These are phyloP conservation scores for Plantago rigida DNA, from an alignment of 305 asterid genomes.

Conservation along the genomic window DNA sequence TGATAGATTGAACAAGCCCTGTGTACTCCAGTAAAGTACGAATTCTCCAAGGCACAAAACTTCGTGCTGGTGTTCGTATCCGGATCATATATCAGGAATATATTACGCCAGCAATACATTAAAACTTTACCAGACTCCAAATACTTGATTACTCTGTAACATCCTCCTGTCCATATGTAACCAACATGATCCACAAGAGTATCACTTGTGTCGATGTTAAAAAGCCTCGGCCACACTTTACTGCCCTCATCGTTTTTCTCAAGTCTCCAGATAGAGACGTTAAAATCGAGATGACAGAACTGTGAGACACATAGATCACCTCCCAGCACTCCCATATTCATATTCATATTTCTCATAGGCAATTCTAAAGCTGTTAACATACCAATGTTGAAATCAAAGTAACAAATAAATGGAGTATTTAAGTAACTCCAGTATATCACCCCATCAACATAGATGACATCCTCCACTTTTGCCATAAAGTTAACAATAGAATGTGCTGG, in stretches of 20 bases:
- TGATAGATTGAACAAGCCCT: not conserved
- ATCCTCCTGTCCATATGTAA: not conserved
- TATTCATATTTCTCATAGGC: slow-evolving; percentile 12
- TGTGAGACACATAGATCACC: slow-evolving; percentile 13
- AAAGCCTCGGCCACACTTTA: not conserved
- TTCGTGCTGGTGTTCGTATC: not conserved
- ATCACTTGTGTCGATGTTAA: not conserved
- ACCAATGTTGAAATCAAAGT: slow-evolving; percentile 12
- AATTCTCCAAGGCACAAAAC: not conserved
- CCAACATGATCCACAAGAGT: not conserved
- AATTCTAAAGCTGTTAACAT: slow-evolving; percentile 4
- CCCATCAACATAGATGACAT: slow-evolving; percentile 20
- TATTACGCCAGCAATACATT: not conserved
- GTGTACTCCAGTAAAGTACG: not conserved
- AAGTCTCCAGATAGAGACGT: not conserved
- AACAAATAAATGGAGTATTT: not conserved
- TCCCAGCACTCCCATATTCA: slow-evolving; percentile 21
- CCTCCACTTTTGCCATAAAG: not conserved
- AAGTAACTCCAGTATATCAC: slow-evolving; percentile 22
- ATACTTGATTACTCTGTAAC: not conserved
- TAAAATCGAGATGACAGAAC: not conserved
- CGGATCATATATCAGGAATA: not conserved
- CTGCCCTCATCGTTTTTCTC: not conserved
- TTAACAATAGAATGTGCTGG: not conserved
- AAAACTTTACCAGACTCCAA: not conserved